Base-by-base conservation (phyloP, 257 asterid species). In the Rhazya stricta region DNA sequence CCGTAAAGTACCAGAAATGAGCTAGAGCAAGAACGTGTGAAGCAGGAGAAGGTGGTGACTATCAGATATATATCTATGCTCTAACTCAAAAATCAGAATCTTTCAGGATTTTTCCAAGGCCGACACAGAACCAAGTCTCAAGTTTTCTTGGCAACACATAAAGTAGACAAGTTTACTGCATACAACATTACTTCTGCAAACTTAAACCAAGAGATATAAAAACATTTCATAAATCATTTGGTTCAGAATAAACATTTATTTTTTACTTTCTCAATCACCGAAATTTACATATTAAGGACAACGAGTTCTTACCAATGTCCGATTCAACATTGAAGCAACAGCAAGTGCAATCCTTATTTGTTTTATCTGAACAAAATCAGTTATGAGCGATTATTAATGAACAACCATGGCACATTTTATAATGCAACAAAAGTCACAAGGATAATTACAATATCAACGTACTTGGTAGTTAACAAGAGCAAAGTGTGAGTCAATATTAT, bases 271-370 rank as follows among this genome's bases (percentile, higher is more conserved):
- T 30, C 30, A 9, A 48, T 62, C 6, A 16, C 5, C 10, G 7
- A 45, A 45, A 29, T 58, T 34, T n/a, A 53, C 18, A 48, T 74
- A 73, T 62, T 43, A 73, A 78, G 65, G 76, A 69, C 42, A 76
- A 39, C 66, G 69, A 75, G 75, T 72, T 78, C 92, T 88, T 79
- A 95, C 99, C 96, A 95, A 81, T 66, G 97, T 91, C 77, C 99
- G 99, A 76, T 85, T 87, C 86, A 95, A 83, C 81, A 95, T 68
- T 45, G 91, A 92, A 84, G 99, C 93, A 72, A 95, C 79, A 82
- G 96, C 96, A 83, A 95, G 96, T 56, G 99, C 99, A 75, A 89
- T 89, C 82, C 99, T 88, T 89, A 92, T 90, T 80, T 95, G 99
- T 85, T 91, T 95, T 41, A 92, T 87, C 99, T 95, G 90, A 80